Conservation (phyloP, 306 rosid species). For the Phaseolus lunatus region DNA sequence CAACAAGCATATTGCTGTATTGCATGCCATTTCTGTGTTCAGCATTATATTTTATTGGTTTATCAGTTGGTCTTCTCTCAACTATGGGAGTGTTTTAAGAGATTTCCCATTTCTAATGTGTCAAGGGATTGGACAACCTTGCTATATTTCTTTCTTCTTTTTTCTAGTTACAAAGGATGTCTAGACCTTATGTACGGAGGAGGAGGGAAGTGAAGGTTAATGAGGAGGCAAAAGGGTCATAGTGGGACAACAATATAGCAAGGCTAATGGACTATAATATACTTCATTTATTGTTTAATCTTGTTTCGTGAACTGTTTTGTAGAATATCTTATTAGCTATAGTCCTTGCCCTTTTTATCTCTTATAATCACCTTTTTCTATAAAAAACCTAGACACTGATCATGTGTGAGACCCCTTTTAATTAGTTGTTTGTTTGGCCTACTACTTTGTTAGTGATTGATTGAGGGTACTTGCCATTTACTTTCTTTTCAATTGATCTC, state of each 20-base stretch:
- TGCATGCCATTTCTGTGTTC: too few relatives aligned
- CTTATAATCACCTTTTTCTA: neutral
- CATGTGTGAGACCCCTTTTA: neutral
- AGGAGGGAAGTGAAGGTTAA: neutral
- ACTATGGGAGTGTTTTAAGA: neutral
- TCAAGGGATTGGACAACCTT: neutral
- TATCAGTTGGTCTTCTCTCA: neutral
- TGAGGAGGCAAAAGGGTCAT: neutral
- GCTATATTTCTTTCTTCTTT: neutral
- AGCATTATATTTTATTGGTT: neutral
- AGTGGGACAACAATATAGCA: neutral
- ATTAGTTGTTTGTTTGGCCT: constrained; percentile 16
- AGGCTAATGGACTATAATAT: neutral
- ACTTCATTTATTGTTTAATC: constrained; percentile 31
- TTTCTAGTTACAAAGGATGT: neutral
- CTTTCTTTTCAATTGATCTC: constrained; percentile 39
- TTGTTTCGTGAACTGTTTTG: neutral
- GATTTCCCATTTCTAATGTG: neutral
- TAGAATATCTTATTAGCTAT: neutral
- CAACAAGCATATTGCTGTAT: too few relatives aligned
- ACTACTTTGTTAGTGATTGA: constrained; percentile 24
- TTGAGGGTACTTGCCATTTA: constrained; percentile 33
- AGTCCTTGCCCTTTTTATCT: constrained; percentile 4
- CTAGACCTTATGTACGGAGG: neutral
- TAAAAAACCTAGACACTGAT: constrained; percentile 13